Evolutionary conservation across 257 asterid genomes (phyloP).

Genomic region (Echites panduratus): DNA sequence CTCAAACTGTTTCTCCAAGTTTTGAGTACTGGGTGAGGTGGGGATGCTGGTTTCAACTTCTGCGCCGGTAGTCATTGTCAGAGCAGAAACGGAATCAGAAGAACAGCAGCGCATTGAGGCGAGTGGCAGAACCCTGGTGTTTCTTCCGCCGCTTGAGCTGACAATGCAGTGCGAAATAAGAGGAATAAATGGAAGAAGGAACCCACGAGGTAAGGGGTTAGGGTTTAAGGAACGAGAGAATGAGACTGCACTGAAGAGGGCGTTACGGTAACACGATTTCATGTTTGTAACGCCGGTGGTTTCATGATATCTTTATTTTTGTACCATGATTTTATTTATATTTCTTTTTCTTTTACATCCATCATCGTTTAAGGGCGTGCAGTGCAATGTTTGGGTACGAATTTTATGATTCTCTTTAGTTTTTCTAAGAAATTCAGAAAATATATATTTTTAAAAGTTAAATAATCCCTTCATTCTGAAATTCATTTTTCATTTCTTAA

Average conservation of each 20-base stretch:
- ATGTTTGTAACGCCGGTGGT: constrained; percentile 3
- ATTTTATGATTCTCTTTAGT: no score
- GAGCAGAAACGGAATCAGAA: constrained; percentile 15
- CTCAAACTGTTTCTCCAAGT: constrained; percentile 68
- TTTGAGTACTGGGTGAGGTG: constrained; percentile 36
- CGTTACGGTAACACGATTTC: constrained; percentile 20
- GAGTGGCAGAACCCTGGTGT: constrained; percentile 16
- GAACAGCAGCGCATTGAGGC: constrained; percentile 12
- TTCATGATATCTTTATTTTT: neutral
- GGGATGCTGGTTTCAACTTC: constrained; percentile 27
- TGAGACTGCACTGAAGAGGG: constrained; percentile 9
- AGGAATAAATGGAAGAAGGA: constrained; percentile 11
- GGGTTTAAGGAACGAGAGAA: constrained; percentile 27
- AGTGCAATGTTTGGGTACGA: no score
- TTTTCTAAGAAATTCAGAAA: no score
- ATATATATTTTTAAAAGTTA: no score
- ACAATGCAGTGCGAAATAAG: neutral
- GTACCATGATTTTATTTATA: neutral
- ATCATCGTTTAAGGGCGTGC: no score
- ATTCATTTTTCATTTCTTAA: no score
- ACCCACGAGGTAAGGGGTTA: constrained; percentile 13
- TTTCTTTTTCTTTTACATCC: neutral
- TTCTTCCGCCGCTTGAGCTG: neutral
- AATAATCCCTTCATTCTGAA: no score
- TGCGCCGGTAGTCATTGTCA: constrained; percentile 44